These are phyloP conservation scores for Coemansia sp. DNA, from an alignment of 192 early-diverging fungal genomes.

Conservation along the genomic window DNA sequence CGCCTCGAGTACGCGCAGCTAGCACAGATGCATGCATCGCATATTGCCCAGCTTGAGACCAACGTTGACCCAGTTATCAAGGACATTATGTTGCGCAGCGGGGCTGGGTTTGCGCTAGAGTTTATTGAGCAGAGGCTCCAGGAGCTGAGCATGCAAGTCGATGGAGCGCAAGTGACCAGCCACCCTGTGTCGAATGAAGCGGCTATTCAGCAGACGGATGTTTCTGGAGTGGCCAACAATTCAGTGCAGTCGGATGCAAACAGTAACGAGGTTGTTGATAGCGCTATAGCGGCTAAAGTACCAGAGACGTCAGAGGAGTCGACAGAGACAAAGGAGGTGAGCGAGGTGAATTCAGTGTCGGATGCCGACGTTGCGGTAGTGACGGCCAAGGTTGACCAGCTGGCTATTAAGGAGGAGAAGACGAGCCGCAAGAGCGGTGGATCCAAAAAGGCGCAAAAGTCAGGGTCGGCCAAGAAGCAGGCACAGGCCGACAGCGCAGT, in stretches of 20 bases:
- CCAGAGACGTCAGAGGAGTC: background rate
- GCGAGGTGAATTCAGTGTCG: background rate
- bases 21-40: slow-evolving; percentile 22
- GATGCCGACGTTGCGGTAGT: background rate
- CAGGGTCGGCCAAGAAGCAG: background rate
- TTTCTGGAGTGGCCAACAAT: background rate
- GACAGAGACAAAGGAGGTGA: background rate
- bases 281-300: background rate
- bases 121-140: slow-evolving; percentile 49
- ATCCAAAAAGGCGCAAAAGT: background rate
- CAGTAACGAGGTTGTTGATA: background rate
- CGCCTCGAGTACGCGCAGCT: slow-evolving; percentile 29
- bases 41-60: slow-evolving; percentile 42
- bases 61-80: slow-evolving; percentile 44
- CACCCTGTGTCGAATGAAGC: background rate
- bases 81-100: slow-evolving; percentile 38
- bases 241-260: background rate
- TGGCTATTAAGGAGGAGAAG: background rate
- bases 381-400: background rate
- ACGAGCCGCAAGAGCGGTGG: background rate
- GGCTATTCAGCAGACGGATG: background rate
- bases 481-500: background rate
- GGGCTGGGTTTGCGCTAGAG: slow-evolving; percentile 29
- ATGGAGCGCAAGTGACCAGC: background rate
- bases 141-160: slow-evolving; percentile 31